Evolutionary conservation across 2,329 filamentous ascomycete species (phyloP), one percentile per base, ranked within the genome.

Genomic region (Pestalotiopsis sp.): DNA sequence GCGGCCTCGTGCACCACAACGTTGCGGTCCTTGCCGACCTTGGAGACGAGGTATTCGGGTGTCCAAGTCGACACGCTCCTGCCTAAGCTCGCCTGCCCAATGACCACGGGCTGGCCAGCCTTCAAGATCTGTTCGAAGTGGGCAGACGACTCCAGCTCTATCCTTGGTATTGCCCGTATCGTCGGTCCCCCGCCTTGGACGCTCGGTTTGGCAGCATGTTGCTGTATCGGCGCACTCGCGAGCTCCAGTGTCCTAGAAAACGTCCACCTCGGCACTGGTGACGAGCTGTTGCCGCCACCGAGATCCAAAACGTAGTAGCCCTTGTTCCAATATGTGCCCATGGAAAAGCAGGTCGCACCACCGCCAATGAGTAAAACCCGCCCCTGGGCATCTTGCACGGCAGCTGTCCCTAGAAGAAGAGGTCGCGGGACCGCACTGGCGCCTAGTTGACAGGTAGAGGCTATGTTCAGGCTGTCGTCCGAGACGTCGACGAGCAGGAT

Each of bases 281-380:
- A 61, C 25, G 45, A 13, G n/a, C 11, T 52, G 17, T 45, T 13
- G 52, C 2, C 11, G 27, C 31, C 3, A n/a, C 17, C 39, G 61
- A 59, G 61, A 14, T 31, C 20, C 23, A 69, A 58, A 36, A 41
- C 63, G 70, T 77, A 79, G 57, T 72, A 75, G 9, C 88, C 88
- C 39, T 85, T 84, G 64, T 94, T 95, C 93, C 93, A 97, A 75
- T 89, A 94, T 6, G 92, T 93, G 1, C 94, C 94, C 86, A 97
- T 97, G 0, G 93, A 94, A 82, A 97, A 97, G 78, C 94, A 97
- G 0, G 94, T 93, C 17, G 92, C 93, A 49, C 94, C 95, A 17
- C 95, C 95, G 1, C 94, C 94, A 62, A 92, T 79, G 7, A 97
- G 81, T 11, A 93, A 75, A 3, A 94, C 74, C 20, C 86, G 80